These are phyloP conservation scores for Irpex rosettiformis DNA, from an alignment of 1,284 basidiomycete genomes.

Conservation along the genomic window DNA sequence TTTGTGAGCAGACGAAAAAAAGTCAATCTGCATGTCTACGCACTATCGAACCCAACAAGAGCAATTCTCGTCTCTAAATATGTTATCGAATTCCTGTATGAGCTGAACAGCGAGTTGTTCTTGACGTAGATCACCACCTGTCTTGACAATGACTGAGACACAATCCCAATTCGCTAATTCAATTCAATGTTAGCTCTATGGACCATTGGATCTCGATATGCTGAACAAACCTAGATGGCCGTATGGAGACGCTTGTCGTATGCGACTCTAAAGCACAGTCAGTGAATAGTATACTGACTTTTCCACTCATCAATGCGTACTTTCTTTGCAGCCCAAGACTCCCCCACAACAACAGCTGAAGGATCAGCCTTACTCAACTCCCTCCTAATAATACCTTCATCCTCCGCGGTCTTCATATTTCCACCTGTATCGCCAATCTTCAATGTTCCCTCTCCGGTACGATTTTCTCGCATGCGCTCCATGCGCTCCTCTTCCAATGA, in stretches of 20 bases:
- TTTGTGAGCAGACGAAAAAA: neutral
- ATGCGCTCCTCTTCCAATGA: slow-evolving; percentile 95
- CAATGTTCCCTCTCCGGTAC: slow-evolving; percentile 54
- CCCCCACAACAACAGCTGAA: slow-evolving; percentile 90
- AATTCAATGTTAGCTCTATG: neutral
- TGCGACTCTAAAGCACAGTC: slow-evolving; percentile 59
- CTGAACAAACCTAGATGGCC: slow-evolving; percentile 80
- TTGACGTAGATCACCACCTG: slow-evolving; percentile 94
- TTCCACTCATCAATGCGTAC: slow-evolving; percentile 34
- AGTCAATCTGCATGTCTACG: slow-evolving; percentile 28
- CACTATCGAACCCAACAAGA: slow-evolving; percentile 92
- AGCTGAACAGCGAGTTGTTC: slow-evolving; percentile 97
- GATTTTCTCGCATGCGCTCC: slow-evolving; percentile 83
- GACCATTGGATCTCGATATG: neutral
- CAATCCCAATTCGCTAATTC: slow-evolving; percentile 72
- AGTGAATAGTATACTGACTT: slow-evolving; percentile 11
- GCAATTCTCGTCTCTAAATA: slow-evolving; percentile 93
- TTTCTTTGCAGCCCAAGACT: slow-evolving; percentile 95
- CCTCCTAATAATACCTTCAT: slow-evolving; percentile 88
- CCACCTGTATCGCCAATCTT: slow-evolving; percentile 39
- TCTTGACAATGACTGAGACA: slow-evolving; percentile 98
- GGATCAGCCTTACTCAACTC: slow-evolving; percentile 98
- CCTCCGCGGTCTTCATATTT: slow-evolving; percentile 69
- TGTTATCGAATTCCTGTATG: slow-evolving; percentile 88
- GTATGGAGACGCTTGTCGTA: slow-evolving; percentile 91